phyloP scores from a whole-genome alignment of 2,329 filamentous ascomycete species.

The Davidsoniella australis region DNA sequence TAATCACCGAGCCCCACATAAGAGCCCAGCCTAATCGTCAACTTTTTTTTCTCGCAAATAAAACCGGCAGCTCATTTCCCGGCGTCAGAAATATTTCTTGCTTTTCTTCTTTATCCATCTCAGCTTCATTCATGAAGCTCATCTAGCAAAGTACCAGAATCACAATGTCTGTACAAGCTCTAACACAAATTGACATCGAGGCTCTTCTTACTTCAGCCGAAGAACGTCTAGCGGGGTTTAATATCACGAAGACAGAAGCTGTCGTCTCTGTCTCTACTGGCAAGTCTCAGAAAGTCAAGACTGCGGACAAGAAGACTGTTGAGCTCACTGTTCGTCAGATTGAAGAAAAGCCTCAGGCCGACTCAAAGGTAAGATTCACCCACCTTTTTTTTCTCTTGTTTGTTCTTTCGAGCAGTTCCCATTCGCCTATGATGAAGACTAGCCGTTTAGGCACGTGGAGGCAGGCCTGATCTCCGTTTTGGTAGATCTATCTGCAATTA shows the following conservation, averaged over 20 bases:
- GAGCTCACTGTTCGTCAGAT: conserved; percentile 8
- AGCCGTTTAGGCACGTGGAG: conserved; percentile 23
- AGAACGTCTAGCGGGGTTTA: conserved; percentile 1
- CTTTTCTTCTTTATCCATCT: not conserved
- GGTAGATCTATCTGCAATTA: conserved; percentile 35
- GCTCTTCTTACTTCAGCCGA: conserved; percentile 16
- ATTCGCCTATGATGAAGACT: conserved; percentile 23
- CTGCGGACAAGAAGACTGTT: not conserved
- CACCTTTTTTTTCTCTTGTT: not conserved
- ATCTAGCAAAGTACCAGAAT: not conserved
- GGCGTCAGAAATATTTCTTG: not conserved
- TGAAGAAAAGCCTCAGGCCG: not conserved
- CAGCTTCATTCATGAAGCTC: not conserved
- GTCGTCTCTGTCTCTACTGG: conserved; percentile 6
- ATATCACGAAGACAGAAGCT: not conserved
- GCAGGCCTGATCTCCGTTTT: conserved; percentile 24
- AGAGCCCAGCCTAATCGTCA: not conserved
- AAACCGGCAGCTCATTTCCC: no score
- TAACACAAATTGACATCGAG: conserved; percentile 16
- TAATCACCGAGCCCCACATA: no score
- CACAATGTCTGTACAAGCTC: not conserved
- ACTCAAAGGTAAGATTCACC: conserved; percentile 17
- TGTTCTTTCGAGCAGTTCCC: conserved; percentile 10
- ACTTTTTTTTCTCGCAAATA: not conserved
- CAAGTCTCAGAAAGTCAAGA: no score